A percentile compares a stretch with the other conserved stretches of the same genome.
Evolutionary conservation across 140 eudicot genomes (phyloP).

Genomic region (Senecio squalidus): DNA sequence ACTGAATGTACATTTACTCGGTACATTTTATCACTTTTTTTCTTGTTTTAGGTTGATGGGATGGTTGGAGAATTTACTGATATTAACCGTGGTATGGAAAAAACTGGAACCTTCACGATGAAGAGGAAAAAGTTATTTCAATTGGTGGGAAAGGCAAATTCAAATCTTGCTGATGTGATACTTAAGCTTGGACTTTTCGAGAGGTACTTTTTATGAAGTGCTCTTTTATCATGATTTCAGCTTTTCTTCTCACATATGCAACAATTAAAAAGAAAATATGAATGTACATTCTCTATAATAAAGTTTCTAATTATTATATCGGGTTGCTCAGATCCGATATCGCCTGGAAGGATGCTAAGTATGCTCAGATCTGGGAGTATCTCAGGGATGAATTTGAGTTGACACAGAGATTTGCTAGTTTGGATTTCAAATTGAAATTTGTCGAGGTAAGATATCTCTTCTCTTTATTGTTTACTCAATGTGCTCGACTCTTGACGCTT

Average conservation of each 20-base stretch:
- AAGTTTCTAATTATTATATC: too few species aligned
- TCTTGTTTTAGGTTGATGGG: slow-evolving; percentile 67
- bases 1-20: background rate
- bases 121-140: slow-evolving; percentile 82
- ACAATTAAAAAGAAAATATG: background rate
- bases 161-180: slow-evolving; percentile 89
- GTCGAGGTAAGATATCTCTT: slow-evolving; percentile 59
- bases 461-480: background rate
- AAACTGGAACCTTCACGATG: slow-evolving; percentile 89
- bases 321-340: slow-evolving; percentile 65
- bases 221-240: background rate
- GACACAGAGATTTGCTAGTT: slow-evolving; percentile 92
- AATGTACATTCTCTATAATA: background rate
- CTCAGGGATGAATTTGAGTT: slow-evolving; percentile 90
- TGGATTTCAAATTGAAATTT: slow-evolving; percentile 87
- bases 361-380: slow-evolving; percentile 94
- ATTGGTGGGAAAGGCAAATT: slow-evolving; percentile 89
- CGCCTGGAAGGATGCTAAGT: slow-evolving; percentile 94
- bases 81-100: slow-evolving; percentile 88
- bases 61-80: slow-evolving; percentile 92
- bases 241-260: background rate
- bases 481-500: slow-evolving; percentile 5
- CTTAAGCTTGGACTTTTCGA: slow-evolving; percentile 95
- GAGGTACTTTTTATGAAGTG: slow-evolving; percentile 52
- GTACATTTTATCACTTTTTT: slow-evolving; percentile 1